These are phyloP conservation scores for Yarrowia porcina DNA, from an alignment of 805 yeast genomes.

Conservation along the genomic window DNA sequence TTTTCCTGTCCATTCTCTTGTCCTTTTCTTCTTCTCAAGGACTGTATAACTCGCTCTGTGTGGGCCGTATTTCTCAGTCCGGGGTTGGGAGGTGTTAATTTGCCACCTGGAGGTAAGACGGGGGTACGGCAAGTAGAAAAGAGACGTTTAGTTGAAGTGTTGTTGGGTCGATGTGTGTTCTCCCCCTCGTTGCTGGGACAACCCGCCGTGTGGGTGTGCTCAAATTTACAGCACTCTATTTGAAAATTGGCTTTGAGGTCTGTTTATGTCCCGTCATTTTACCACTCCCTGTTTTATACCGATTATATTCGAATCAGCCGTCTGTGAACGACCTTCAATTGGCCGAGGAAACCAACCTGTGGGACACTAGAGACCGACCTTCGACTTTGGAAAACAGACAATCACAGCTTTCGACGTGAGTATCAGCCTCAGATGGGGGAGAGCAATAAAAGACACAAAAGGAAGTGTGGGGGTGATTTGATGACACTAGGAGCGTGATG, in stretches of 20 bases:
- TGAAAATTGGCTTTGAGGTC: constrained; percentile 4
- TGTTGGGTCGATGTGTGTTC: not conserved
- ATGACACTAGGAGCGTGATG: too few species aligned
- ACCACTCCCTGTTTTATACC: constrained; percentile 24
- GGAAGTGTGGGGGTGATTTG: too few species aligned
- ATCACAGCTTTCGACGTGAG: constrained; percentile 7
- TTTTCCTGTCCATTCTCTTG: too few species aligned
- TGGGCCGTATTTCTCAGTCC: not conserved
- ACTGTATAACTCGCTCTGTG: not conserved
- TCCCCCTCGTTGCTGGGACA: constrained; percentile 16
- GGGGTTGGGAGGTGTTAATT: not conserved
- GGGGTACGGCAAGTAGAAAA: too few species aligned
- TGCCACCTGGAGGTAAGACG: not conserved
- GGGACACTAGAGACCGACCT: constrained; percentile 23
- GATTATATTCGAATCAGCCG: constrained; percentile 8
- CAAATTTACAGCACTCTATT: constrained; percentile 14
- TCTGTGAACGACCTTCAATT: constrained; percentile 7
- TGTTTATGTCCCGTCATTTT: constrained; percentile 21
- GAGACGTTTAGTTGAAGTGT: too few species aligned
- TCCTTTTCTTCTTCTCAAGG: too few species aligned
- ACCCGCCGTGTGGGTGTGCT: not conserved
- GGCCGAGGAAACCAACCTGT: not conserved
- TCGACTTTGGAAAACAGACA: not conserved
- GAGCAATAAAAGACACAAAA: too few species aligned
- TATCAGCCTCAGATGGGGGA: too few species aligned